These are phyloP conservation scores for Stemphylium beticola DNA, from an alignment of 2,329 filamentous ascomycete genomes.

Conservation along the genomic window DNA sequence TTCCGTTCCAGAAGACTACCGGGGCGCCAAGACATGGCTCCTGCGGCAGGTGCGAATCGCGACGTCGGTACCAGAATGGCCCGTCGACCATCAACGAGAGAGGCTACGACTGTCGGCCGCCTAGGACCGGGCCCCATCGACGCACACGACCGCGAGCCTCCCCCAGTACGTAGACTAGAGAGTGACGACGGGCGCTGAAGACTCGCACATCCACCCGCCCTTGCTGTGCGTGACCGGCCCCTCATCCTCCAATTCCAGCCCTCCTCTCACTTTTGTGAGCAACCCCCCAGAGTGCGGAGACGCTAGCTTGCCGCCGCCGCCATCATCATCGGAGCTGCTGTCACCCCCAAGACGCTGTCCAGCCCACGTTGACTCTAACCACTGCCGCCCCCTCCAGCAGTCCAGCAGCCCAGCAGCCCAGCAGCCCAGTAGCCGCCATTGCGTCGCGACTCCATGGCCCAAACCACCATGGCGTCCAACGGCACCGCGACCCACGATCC, in stretches of 20 bases:
- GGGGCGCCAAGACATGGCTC: constrained; percentile 15
- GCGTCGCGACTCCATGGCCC: constrained; percentile 40
- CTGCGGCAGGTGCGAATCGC: constrained; percentile 17
- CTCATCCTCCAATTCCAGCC: constrained; percentile 19
- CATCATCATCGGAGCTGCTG: constrained; percentile 20
- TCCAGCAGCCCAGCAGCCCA: constrained; percentile 8
- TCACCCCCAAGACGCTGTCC: constrained; percentile 12
- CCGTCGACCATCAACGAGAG: constrained; percentile 2
- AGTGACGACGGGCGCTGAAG: constrained; percentile 5
- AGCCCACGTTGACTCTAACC: neutral
- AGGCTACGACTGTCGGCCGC: neutral
- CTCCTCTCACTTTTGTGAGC: constrained; percentile 18
- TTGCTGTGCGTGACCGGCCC: constrained; percentile 24
- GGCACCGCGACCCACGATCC: constrained; percentile 47
- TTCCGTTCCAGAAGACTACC: constrained; percentile 13
- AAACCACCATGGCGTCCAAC: constrained; percentile 47
- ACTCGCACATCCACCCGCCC: constrained; percentile 2
- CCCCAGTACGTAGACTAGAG: neutral
- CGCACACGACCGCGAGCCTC: neutral
- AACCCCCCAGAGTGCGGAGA: neutral
- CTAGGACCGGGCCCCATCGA: neutral
- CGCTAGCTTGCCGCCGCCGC: constrained; percentile 13
- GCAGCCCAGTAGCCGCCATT: neutral
- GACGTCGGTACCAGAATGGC: constrained; percentile 13
- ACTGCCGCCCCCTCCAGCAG: no score